A percentile compares a stretch with the other conserved stretches of the same genome.
phyloP scores from a whole-genome alignment of 176 grass and related monocot species.

The Eremochloa ophiuroides region DNA sequence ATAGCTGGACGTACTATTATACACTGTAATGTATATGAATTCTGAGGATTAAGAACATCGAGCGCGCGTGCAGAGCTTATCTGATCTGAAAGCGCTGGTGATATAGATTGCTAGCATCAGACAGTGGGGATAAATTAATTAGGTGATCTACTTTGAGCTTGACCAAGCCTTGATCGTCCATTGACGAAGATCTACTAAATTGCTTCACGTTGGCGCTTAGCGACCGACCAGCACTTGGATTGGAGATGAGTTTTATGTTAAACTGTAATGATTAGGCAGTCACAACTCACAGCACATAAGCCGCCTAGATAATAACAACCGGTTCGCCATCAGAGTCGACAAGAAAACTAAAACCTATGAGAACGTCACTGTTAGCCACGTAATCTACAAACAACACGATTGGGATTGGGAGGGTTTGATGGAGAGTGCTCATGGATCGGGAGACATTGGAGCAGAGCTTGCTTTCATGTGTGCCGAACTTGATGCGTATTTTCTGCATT shows the following conservation, averaged over 20 bases:
- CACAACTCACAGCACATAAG: not conserved
- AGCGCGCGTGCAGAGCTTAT: not conserved
- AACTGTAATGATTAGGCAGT: not conserved
- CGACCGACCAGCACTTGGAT: not conserved
- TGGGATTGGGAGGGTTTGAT: not conserved
- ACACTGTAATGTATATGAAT: not conserved
- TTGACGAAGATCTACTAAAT: not conserved
- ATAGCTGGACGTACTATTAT: not conserved
- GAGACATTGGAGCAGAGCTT: slow-evolving; percentile 36
- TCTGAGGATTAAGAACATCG: no score
- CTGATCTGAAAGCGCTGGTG: not conserved
- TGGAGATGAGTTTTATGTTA: not conserved
- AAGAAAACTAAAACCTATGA: slow-evolving; percentile 1
- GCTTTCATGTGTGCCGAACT: slow-evolving; percentile 32
- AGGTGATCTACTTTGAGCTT: not conserved
- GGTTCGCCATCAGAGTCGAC: slow-evolving; percentile 5
- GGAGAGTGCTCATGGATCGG: slow-evolving; percentile 30
- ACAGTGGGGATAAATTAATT: not conserved
- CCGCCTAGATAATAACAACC: not conserved
- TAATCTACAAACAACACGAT: not conserved
- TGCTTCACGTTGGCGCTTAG: not conserved
- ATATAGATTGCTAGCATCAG: not conserved
- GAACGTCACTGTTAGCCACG: slow-evolving; percentile 2
- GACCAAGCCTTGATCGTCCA: not conserved
- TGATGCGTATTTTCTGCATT: not conserved